Evolutionary conservation across 2,329 filamentous ascomycete genomes (phyloP), one percentile per base, ranked within the genome.

Genomic region (Penicillium corylophilum): DNA sequence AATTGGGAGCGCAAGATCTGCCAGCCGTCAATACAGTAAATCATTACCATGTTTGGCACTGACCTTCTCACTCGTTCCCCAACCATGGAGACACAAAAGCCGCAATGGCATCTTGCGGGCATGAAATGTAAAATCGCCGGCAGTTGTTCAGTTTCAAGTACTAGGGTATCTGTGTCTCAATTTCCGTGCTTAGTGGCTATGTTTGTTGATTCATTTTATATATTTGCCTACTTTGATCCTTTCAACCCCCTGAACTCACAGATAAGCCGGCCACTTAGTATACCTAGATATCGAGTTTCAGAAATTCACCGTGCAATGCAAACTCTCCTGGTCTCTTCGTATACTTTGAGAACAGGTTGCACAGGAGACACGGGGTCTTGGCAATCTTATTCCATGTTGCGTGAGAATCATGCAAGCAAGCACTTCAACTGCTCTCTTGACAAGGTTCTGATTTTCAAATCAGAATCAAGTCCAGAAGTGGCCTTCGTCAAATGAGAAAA

Each of bases 41-140:
- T 9, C 2, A 9, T 36, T 20, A 22, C 15, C 1, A 10, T 9
- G 18, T 13, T n/a, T n/a, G n/a, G 24, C 1, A 16, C 53, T 56
- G 20, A 67, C 62, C 46, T 64, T 62, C 38, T 61, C 50, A 50
- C 66, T 68, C n/a, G 65, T 69, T 4, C 68, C 68, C 61, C 60
- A 64, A 20, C 67, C 67, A 61, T 70, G 68, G 24, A 71, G 63
- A 48, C 68, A 70, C 28, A 70, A 57, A 22, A 71, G 52, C 46
- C 60, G 57, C 48, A 70, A 53, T n/a, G 61, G 59, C 64, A 67
- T 67, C 13, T 28, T 53, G 31, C 24, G 41, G 15, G 6, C 2
- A 4, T n/a, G n/a, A 38, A 5, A 20, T 20, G 10, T 9, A 29
- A 28, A 41, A 33, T 16, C 22, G 7, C 20, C 39, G 20, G 39